Evolutionary conservation across 2,329 filamentous ascomycete species (phyloP).

Genomic region (Lasiodiplodia sp.): DNA sequence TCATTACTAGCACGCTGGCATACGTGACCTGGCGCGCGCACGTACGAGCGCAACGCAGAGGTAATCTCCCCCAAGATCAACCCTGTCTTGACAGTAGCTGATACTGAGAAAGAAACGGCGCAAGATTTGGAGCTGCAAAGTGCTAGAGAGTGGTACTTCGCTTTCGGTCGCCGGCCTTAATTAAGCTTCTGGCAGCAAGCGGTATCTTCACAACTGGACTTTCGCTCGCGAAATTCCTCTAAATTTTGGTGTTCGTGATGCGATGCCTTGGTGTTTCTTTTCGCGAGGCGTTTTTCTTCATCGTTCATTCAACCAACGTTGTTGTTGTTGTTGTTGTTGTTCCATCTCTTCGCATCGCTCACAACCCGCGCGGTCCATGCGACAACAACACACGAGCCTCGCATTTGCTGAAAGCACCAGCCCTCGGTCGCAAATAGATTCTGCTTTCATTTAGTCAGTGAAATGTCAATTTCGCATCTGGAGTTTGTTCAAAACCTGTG

Average conservation of each 20-base stretch:
- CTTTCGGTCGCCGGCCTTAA: background rate
- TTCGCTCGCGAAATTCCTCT: background rate
- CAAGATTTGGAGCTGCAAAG: background rate
- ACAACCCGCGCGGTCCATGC: background rate
- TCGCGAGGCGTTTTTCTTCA: background rate
- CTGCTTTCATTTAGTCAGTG: accelerated
- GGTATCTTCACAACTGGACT: background rate
- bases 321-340: background rate
- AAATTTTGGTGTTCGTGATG: background rate
- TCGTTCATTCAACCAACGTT: background rate
- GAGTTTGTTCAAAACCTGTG: background rate
- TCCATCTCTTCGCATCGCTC: background rate
- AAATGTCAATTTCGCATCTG: background rate
- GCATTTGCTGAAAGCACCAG: background rate
- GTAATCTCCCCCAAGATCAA: background rate
- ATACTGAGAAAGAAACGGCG: too few species aligned
- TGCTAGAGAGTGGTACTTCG: background rate
- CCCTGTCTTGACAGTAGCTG: background rate
- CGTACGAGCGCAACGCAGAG: background rate
- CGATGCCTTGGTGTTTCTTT: background rate
- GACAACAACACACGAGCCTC: background rate
- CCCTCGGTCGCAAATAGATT: background rate
- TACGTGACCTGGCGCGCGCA: constrained; percentile 5
- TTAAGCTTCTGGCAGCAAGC: too few species aligned
- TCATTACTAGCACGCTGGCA: background rate